Evolutionary conservation across 1,284 basidiomycete species (phyloP).

Genomic region (Ceratobasidium sp.): DNA sequence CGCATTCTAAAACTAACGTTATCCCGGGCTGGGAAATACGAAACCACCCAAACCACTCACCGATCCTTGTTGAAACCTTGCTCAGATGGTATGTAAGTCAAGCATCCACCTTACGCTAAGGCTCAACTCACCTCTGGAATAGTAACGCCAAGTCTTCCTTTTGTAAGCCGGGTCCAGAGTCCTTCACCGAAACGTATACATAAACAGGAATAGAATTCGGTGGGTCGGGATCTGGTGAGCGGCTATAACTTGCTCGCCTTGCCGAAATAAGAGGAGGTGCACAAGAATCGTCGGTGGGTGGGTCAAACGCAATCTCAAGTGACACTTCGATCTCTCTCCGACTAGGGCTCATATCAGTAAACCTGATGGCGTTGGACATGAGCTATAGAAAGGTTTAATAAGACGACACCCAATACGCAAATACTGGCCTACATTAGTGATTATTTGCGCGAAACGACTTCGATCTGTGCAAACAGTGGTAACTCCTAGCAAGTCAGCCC

Average conservation of each 20-base stretch:
- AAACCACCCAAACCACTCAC: slow-evolving; percentile 30
- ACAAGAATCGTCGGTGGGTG: slow-evolving; percentile 44
- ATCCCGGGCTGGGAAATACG: neutral
- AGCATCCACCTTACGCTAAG: neutral
- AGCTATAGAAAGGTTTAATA: slow-evolving; percentile 1
- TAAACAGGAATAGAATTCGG: slow-evolving; percentile 46
- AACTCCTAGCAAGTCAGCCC: slow-evolving; percentile 48
- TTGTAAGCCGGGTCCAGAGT: slow-evolving; percentile 54
- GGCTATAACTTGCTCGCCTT: neutral
- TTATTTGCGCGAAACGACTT: slow-evolving; percentile 52
- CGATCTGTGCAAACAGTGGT: slow-evolving; percentile 50
- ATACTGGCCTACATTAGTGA: slow-evolving; percentile 50
- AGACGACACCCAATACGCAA: slow-evolving; percentile 26
- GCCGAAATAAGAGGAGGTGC: slow-evolving; percentile 18
- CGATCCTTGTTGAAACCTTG: slow-evolving; percentile 53
- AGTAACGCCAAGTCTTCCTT: slow-evolving; percentile 52
- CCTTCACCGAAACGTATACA: slow-evolving; percentile 53
- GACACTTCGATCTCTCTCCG: slow-evolving; percentile 50
- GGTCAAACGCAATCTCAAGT: slow-evolving; percentile 52
- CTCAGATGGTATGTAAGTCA: slow-evolving; percentile 5
- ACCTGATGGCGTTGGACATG: slow-evolving; percentile 46
- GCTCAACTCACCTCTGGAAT: slow-evolving; percentile 49
- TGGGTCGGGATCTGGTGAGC: slow-evolving; percentile 22
- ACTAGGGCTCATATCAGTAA: slow-evolving; percentile 48
- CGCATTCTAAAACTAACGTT: slow-evolving; percentile 38